phyloP scores from a whole-genome alignment of 2,329 filamentous ascomycete genomes.

The Gnomoniopsis smithogilvyi region DNA sequence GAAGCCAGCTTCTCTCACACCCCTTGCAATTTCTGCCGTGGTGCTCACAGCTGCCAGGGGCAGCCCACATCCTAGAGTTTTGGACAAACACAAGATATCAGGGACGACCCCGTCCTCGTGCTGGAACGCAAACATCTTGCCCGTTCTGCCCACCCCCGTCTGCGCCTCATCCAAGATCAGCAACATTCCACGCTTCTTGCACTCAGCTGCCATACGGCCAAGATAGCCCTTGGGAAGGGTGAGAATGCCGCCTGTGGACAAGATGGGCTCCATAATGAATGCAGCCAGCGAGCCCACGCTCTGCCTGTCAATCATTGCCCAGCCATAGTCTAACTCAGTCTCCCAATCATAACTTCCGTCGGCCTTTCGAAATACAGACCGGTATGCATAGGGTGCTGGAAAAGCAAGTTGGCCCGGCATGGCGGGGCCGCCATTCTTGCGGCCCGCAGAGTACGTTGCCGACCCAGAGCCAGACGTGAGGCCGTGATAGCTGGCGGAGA shows the following conservation, averaged over 20 bases:
- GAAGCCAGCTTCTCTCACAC: constrained; percentile 41
- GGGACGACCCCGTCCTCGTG: constrained; percentile 40
- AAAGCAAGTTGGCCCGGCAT: constrained; percentile 57
- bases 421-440: constrained; percentile 39
- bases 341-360: constrained; percentile 64
- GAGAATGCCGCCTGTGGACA: constrained; percentile 54
- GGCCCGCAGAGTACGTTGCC: constrained; percentile 52
- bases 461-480: constrained; percentile 50
- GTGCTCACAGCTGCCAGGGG: constrained; percentile 49
- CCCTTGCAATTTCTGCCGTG: constrained; percentile 42
- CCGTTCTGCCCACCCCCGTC: constrained; percentile 54
- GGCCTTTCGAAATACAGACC: constrained; percentile 55
- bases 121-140: constrained; percentile 57
- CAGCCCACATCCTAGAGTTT: constrained; percentile 52
- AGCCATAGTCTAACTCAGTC: constrained; percentile 61
- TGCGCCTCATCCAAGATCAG: constrained; percentile 60
- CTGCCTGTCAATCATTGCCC: constrained; percentile 56
- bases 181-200: constrained; percentile 52
- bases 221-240: constrained; percentile 55
- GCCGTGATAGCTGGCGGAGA: constrained; percentile 59
- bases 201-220: constrained; percentile 46
- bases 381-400: constrained; percentile 58
- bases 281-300: constrained; percentile 59
- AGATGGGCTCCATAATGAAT: constrained; percentile 59
- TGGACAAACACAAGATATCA: constrained; percentile 49